These are phyloP conservation scores for Diplodia sapinea DNA, from an alignment of 2,329 filamentous ascomycete species.

Conservation along the genomic window DNA sequence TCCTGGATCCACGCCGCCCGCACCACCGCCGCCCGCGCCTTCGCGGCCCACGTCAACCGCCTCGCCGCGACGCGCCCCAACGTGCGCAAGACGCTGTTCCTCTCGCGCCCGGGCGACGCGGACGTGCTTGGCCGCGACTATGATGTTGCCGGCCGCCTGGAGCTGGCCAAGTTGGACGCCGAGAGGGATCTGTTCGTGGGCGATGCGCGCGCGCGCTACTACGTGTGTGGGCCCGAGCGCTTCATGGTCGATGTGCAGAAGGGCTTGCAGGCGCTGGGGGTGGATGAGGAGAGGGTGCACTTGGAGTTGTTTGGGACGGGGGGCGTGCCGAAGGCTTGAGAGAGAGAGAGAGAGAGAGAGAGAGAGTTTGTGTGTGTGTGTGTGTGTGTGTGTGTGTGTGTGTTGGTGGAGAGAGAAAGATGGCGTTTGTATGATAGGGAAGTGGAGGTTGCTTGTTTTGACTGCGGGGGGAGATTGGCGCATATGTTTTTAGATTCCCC, in stretches of 20 bases:
- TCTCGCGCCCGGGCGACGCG: conserved; percentile 55
- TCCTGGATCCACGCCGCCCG: conserved; percentile 69
- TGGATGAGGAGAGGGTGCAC: conserved; percentile 64
- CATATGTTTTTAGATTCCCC: background rate
- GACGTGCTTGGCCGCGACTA: conserved; percentile 62
- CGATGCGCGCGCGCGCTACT: conserved; percentile 67
- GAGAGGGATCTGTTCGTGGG: conserved; percentile 62
- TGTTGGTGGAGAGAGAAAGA: conserved; percentile 32
- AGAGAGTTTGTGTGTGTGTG: conserved; percentile 26
- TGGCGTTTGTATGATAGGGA: background rate
- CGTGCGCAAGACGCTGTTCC: conserved; percentile 63
- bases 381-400: background rate
- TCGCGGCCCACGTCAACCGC: conserved; percentile 57
- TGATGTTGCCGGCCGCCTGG: conserved; percentile 63
- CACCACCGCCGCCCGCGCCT: conserved; percentile 60
- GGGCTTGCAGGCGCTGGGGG: conserved; percentile 61
- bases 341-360: conserved; percentile 35
- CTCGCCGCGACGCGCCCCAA: conserved; percentile 54
- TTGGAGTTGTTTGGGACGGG: conserved; percentile 67
- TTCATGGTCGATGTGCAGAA: conserved; percentile 71
- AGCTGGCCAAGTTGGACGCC: conserved; percentile 62
- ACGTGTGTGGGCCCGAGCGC: conserved; percentile 70
- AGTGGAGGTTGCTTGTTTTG: background rate
- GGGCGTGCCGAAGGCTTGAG: conserved; percentile 18
- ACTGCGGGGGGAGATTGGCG: background rate